Evolutionary conservation across 2,329 filamentous ascomycete species (phyloP).

Genomic region (Arthrinium phaeospermum): DNA sequence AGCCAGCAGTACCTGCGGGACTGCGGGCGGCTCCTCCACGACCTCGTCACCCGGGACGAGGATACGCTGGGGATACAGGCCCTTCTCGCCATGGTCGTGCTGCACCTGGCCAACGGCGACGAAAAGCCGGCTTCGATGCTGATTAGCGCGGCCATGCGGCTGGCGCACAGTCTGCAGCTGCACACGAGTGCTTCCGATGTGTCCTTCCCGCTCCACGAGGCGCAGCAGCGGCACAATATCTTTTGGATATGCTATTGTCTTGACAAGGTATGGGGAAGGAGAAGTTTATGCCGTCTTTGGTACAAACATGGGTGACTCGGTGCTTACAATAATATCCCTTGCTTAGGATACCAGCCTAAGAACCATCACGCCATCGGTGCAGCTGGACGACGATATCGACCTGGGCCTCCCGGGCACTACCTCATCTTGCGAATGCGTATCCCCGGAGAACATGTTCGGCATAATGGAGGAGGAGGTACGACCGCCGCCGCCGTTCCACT

Average conservation of each 20-base stretch:
- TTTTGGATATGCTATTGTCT: conserved; percentile 50
- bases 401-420: conserved; percentile 41
- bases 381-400: conserved; percentile 48
- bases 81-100: conserved; percentile 44
- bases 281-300: no score
- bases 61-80: conserved; percentile 47
- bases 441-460: conserved; percentile 12
- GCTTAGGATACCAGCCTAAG: conserved; percentile 44
- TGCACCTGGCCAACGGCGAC: conserved; percentile 45
- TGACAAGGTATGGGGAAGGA: conserved; percentile 42
- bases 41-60: conserved; percentile 44
- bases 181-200: conserved; percentile 38
- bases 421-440: conserved; percentile 40
- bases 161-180: conserved; percentile 44
- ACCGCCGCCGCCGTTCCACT: conserved; percentile 40
- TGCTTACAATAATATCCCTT: neutral
- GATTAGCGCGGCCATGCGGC: conserved; percentile 45
- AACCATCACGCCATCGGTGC: conserved; percentile 44
- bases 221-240: conserved; percentile 42
- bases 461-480: conserved; percentile 38
- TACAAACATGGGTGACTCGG: neutral
- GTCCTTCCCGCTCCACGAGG: conserved; percentile 36
- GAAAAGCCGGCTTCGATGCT: conserved; percentile 44
- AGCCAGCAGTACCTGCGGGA: conserved; percentile 42
- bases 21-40: conserved; percentile 45